Evolutionary conservation across 306 rosid genomes (phyloP).

Genomic region (Crotalaria pallida): DNA sequence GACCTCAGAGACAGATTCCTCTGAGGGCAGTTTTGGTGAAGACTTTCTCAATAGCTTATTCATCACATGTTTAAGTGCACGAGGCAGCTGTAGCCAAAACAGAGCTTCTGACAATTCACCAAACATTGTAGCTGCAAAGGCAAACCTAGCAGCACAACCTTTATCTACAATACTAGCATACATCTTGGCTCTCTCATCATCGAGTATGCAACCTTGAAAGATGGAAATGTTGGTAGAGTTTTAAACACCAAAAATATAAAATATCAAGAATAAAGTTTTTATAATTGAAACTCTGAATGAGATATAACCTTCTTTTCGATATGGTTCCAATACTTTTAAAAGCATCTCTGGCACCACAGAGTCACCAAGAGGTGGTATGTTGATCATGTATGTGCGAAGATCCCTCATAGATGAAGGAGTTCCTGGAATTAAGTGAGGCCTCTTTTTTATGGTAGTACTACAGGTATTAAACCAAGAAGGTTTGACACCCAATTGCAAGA

Average conservation of each 20-base stretch:
- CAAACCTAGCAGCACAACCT: slow-evolving; percentile 79
- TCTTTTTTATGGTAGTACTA: slow-evolving; percentile 63
- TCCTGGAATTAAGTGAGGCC: slow-evolving; percentile 80
- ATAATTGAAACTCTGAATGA: slow-evolving; percentile 21
- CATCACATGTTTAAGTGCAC: slow-evolving; percentile 73
- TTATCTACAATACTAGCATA: slow-evolving; percentile 77
- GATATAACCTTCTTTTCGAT: slow-evolving; percentile 75
- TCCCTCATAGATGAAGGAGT: slow-evolving; percentile 58
- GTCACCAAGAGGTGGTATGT: slow-evolving; percentile 74
- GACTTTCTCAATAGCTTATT: slow-evolving; percentile 59
- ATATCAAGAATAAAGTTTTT: slow-evolving; percentile 9
- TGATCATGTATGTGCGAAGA: slow-evolving; percentile 79
- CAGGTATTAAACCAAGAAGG: slow-evolving; percentile 95
- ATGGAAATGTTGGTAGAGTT: slow-evolving; percentile 23
- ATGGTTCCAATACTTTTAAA: slow-evolving; percentile 87
- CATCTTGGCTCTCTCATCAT: slow-evolving; percentile 85
- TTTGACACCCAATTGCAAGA: slow-evolving; percentile 89
- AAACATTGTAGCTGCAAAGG: slow-evolving; percentile 84
- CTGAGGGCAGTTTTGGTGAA: slow-evolving; percentile 33
- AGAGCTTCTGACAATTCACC: slow-evolving; percentile 93
- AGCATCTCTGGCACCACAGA: slow-evolving; percentile 93
- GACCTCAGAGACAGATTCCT: slow-evolving; percentile 42
- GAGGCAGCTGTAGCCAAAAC: slow-evolving; percentile 91
- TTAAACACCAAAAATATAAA: slow-evolving; percentile 16
- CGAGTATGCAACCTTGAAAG: slow-evolving; percentile 77